These are phyloP conservation scores for Zopfia rhizophila DNA, from an alignment of 2,329 filamentous ascomycete genomes.

Conservation along the genomic window DNA sequence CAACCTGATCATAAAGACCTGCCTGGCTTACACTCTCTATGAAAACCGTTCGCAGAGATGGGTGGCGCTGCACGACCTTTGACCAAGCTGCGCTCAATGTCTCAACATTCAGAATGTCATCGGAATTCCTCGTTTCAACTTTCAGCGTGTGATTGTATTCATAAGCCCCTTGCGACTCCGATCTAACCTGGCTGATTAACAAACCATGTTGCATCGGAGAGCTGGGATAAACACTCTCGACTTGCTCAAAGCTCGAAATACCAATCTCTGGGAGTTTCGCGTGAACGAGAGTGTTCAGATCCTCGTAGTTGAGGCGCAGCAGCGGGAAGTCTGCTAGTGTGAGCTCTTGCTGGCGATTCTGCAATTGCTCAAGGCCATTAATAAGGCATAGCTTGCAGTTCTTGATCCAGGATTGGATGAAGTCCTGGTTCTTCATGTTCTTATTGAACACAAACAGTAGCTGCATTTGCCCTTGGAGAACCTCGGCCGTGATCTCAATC, in stretches of 20 bases:
- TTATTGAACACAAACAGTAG: constrained; percentile 22
- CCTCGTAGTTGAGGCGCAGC: constrained; percentile 23
- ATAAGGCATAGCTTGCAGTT: constrained; percentile 14
- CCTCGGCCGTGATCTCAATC: constrained; percentile 27
- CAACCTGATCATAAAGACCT: constrained; percentile 21
- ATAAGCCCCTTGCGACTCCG: constrained; percentile 15
- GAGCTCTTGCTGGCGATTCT: constrained; percentile 15
- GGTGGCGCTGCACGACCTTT: constrained; percentile 29
- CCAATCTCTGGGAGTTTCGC: constrained; percentile 21
- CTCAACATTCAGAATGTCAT: constrained; percentile 16
- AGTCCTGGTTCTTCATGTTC: constrained; percentile 17
- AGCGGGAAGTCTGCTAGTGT: constrained; percentile 31
- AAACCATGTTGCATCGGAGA: constrained; percentile 24
- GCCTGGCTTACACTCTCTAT: constrained; percentile 23
- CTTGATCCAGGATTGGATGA: constrained; percentile 27
- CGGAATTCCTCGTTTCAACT: constrained; percentile 12
- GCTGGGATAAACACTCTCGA: constrained; percentile 18
- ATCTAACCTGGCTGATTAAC: constrained; percentile 18
- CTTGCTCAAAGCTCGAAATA: constrained; percentile 7
- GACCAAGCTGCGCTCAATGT: constrained; percentile 20
- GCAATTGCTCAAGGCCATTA: constrained; percentile 2
- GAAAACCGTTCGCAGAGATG: constrained; percentile 29
- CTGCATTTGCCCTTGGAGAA: constrained; percentile 19
- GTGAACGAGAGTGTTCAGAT: constrained; percentile 17
- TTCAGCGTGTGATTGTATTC: constrained; percentile 20